Base-by-base conservation (phyloP, 257 asterid genomes). In the Apocynum venetum region DNA sequence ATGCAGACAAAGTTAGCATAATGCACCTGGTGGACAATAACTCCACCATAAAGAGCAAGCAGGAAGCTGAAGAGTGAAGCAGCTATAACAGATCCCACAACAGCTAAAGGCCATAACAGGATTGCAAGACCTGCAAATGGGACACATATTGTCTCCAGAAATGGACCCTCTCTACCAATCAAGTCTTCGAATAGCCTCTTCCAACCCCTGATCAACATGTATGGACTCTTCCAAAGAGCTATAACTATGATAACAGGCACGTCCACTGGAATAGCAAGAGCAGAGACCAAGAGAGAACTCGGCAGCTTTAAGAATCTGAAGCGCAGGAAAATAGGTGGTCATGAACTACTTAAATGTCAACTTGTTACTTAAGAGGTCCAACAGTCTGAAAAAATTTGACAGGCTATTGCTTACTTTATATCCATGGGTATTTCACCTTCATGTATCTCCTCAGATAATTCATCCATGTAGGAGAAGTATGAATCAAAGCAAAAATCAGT, bases 401-500 rank as follows among this genome's bases (percentile, higher is more conserved):
- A 17, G 66, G 17, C 2, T 56, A 70, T 31, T 57, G 10, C 93
- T 82, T 80, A 94, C 98, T 83, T 87, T 86, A 92, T 85, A 65
- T 94, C 97, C 49, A 88, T 76, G 2, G 93, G 94, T 48, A 86
- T 88, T 85, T 89, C 92, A 66, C 88, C 90, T 77, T 84, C 83
- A 0, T 69, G 83, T 75, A 88, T 85, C 67, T 89, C 94, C 83
- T 84, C 91, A 31, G 88, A 79, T 43, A 94, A 86, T 79, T 92
- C 97, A 78, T 94, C 95, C 97, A 94, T 94, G 86, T 78, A 94
- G 81, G 97, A 91, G 87, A 92, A 91, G 82, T 94, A 94, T 10
- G 97, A 92, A 72, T 94, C 97, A 87, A 91, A 94, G 87, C 98
- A 94, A 80, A 94, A 89, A 85, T 94, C 98, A 0, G 91, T 91